Conservation (phyloP, 164 flowering plant genomes). For the Brasenia schreberi region DNA sequence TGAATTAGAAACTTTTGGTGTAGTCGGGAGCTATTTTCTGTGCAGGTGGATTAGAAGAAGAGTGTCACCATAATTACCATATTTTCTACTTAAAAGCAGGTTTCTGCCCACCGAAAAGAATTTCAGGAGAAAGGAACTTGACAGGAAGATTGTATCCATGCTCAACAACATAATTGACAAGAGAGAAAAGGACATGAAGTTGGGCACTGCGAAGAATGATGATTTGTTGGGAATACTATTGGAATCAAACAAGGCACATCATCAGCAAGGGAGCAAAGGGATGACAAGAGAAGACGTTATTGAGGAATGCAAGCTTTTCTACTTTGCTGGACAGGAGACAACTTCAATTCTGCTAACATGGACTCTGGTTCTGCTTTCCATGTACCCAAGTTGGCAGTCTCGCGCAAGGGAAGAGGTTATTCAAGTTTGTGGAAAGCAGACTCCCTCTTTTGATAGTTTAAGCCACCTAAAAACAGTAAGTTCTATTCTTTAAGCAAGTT, state of each 20-base stretch:
- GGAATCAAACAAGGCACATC: constrained; percentile 6
- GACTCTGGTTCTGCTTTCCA: constrained; percentile 2
- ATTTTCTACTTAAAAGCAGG: constrained; percentile 2
- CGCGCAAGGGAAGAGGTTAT: constrained; percentile 2
- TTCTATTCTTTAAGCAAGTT: background rate
- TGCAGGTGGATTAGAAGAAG: no score
- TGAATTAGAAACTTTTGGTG: no score
- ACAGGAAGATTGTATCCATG: constrained; percentile 4
- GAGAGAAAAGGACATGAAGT: constrained; percentile 8
- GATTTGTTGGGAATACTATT: constrained; percentile 12
- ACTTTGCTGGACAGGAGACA: constrained; percentile 3
- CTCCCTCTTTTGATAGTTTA: constrained; percentile 7
- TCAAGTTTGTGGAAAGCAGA: constrained; percentile 5
- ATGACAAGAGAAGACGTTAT: constrained; percentile 2
- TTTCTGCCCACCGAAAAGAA: constrained; percentile 16
- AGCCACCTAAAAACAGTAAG: constrained; percentile 14
- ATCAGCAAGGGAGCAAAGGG: background rate
- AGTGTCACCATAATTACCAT: background rate
- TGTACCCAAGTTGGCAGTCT: background rate
- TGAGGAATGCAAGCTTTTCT: constrained; percentile 3
- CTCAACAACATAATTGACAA: constrained; percentile 6
- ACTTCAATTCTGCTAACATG: constrained; percentile 1
- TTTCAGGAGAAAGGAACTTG: constrained; percentile 8
- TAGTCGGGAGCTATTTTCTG: no score
- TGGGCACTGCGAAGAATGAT: constrained; percentile 7